phyloP scores from a whole-genome alignment of 345 rosid genomes.

The Sisymbrium altissimum region DNA sequence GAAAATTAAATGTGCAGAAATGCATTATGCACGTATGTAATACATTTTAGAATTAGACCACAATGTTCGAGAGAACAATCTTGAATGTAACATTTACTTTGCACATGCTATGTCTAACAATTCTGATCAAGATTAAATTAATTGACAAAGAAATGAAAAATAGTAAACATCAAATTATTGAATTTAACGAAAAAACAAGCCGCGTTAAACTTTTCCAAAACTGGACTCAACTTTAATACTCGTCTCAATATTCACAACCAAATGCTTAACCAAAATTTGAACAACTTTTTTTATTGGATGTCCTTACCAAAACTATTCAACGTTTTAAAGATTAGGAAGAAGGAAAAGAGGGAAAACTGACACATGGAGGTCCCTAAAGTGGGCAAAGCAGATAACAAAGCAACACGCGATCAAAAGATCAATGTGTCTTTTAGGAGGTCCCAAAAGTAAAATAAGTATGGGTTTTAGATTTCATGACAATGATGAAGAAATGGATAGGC shows the following conservation, averaged over 20 bases:
- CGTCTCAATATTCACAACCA: not conserved
- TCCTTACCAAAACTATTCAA: not conserved
- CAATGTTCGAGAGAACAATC: not conserved
- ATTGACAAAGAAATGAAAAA: not conserved
- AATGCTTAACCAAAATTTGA: not conserved
- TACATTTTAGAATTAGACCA: not conserved
- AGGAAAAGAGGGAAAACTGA: not conserved
- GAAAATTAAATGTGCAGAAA: not conserved
- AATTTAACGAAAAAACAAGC: not conserved
- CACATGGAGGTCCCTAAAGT: constrained; percentile 31
- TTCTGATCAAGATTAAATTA: not conserved
- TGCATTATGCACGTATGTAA: not conserved
- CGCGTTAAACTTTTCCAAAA: not conserved
- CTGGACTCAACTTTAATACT: not conserved
- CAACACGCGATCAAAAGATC: constrained; percentile 25
- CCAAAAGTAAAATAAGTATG: constrained; percentile 24
- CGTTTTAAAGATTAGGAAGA: not conserved
- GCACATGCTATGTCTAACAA: constrained; percentile 9
- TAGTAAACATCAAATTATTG: not conserved
- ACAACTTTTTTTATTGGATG: not conserved
- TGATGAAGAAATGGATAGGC: constrained; percentile 38
- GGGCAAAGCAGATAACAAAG: constrained; percentile 27
- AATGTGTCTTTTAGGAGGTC: constrained; percentile 28
- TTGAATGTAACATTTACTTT: constrained; percentile 6
- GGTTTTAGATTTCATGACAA: constrained; percentile 21